Base-by-base conservation (phyloP, 2,329 filamentous ascomycete genomes). In the Elsinoe ampelina region DNA sequence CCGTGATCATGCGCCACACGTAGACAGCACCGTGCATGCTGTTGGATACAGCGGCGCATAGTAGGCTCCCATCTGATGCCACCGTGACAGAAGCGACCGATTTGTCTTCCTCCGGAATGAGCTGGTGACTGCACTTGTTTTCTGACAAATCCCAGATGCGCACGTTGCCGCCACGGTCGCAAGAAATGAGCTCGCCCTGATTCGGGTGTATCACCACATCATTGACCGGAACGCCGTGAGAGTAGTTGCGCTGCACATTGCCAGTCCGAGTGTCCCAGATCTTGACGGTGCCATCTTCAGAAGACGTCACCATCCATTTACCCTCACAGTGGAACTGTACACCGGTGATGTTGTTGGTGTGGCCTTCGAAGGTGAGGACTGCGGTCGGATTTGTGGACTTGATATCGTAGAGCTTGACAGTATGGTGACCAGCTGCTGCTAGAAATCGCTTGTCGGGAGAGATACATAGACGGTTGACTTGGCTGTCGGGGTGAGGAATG, bases 141-240 rank as follows among this genome's bases (percentile, higher is more conserved):
- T 97, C 91, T 7, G 90, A 90, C 57, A 98, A 73, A 67, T 98
- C 93, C 93, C 93, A 98, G 61, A 98, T 87, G 39, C 92, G 80
- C 59, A 98, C 89, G 70, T 90, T 95, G 48, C 93, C 93, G 48
- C 87, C 85, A 34, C 92, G 84, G 70, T 98, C 93, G 70, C 92
- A 96, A 70, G 89, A 95, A 67, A 98, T 95, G 60, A 98, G 86
- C 75, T 98, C 93, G 59, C 92, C 93, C 75, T 98, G 93, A 68
- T 98, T 98, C 0, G 93, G 93, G 70, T 98, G 93, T 57, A 98
- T 98, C n/a, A 97, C 93, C 7, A 98, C 93, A 71, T 98, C 93
- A 67, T 96, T 98, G 54, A 92, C 93, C 0, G 93, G 84, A 34
- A 84, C 85, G 55, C 86, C 87, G 70, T 98, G 93, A 63, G 82